These are phyloP conservation scores for Saksenaea oblongispora DNA, from an alignment of 371 early-diverging fungal genomes.

Conservation along the genomic window DNA sequence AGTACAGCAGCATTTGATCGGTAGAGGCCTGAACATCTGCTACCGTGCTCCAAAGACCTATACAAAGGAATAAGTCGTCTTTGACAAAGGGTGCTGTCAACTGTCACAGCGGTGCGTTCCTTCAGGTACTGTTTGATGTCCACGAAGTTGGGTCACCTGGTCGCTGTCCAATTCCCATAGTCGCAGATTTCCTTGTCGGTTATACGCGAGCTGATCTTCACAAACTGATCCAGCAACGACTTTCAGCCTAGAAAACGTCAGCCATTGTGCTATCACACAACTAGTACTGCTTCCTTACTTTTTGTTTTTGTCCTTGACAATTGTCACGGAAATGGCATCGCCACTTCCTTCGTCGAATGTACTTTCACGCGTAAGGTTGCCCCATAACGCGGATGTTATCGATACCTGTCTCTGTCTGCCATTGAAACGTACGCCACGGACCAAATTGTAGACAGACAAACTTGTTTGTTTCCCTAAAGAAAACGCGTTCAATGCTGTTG, in stretches of 20 bases:
- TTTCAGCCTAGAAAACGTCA: slow-evolving; percentile 17
- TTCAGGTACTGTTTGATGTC: slow-evolving; percentile 21
- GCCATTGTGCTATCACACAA: background rate
- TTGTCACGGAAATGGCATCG: slow-evolving; percentile 23
- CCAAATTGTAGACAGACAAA: background rate
- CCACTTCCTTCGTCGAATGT: slow-evolving; percentile 43
- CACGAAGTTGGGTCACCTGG: slow-evolving; percentile 10
- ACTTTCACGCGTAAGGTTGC: slow-evolving; percentile 18
- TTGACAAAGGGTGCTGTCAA: background rate
- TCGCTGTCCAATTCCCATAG: slow-evolving; percentile 27
- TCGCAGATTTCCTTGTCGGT: slow-evolving; percentile 42
- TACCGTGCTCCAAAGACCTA: slow-evolving; percentile 43
- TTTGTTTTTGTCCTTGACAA: slow-evolving; percentile 21
- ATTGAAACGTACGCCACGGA: slow-evolving; percentile 5
- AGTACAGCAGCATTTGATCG: slow-evolving; percentile 30
- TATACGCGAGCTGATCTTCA: slow-evolving; percentile 40
- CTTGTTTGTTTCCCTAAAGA: background rate
- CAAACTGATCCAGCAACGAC: slow-evolving; percentile 35
- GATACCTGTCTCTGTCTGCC: background rate
- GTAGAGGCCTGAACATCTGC: slow-evolving; percentile 38
- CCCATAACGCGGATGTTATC: slow-evolving; percentile 12
- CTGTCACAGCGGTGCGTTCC: slow-evolving; percentile 11
- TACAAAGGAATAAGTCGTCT: background rate
- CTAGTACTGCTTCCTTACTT: slow-evolving; percentile 4
- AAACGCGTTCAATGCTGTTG: background rate